Conservation (phyloP, 2,329 filamentous ascomycete genomes). For the Cryphonectria nitschkei region DNA sequence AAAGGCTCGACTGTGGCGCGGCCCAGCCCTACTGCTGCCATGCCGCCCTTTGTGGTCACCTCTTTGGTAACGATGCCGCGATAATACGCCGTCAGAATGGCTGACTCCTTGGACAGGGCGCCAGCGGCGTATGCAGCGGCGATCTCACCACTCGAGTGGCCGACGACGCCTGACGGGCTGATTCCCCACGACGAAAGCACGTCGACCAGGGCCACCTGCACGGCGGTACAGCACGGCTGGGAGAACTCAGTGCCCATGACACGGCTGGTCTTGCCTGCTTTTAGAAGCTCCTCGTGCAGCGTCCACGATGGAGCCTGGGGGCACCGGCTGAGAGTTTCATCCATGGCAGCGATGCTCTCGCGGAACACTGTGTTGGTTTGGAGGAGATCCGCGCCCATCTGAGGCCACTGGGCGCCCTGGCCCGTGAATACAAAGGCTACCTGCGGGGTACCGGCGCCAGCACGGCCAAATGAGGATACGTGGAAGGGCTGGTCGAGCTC, state of each 20-base stretch:
- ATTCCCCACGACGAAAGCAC: slow-evolving; percentile 34
- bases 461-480: neutral
- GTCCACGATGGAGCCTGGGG: neutral
- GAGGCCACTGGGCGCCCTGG: slow-evolving; percentile 36
- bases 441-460: neutral
- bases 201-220: slow-evolving; percentile 38
- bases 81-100: neutral
- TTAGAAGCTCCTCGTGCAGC: slow-evolving; percentile 32
- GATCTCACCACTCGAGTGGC: slow-evolving; percentile 34
- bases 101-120: slow-evolving; percentile 5
- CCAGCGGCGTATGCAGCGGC: slow-evolving; percentile 21
- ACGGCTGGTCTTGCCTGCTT: slow-evolving; percentile 23
- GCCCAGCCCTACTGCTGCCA: slow-evolving; percentile 9
- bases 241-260: slow-evolving; percentile 36
- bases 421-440: slow-evolving; percentile 28
- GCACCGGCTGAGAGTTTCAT: neutral
- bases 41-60: neutral
- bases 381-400: slow-evolving; percentile 36
- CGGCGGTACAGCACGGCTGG: slow-evolving; percentile 39
- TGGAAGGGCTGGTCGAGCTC: neutral
- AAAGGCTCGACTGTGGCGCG: slow-evolving; percentile 3
- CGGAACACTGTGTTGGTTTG: slow-evolving; percentile 30
- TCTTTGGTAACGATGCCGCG: slow-evolving; percentile 5
- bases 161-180: slow-evolving; percentile 35
- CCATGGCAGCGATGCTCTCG: neutral